Evolutionary conservation across 2,329 filamentous ascomycete species (phyloP).

Genomic region (Colletotrichum simmondsii): DNA sequence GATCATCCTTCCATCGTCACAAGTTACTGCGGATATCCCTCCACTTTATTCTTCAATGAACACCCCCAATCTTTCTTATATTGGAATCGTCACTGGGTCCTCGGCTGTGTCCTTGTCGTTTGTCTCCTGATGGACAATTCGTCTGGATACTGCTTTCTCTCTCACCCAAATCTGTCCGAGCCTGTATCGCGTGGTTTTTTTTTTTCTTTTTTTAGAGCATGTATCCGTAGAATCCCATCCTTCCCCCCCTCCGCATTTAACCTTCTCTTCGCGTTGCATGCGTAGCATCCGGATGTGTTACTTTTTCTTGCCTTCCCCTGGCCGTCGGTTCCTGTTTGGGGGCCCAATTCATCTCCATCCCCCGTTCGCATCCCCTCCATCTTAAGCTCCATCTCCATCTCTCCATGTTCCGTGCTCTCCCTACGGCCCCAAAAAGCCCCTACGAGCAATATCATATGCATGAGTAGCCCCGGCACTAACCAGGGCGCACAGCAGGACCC

Average conservation of each 20-base stretch:
- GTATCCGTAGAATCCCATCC: not conserved
- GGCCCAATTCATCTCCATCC: conserved; percentile 26
- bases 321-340: conserved; percentile 18
- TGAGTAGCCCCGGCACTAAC: conserved; percentile 29
- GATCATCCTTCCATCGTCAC: not conserved
- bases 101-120: not conserved
- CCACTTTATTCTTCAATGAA: not conserved
- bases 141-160: not conserved
- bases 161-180: not conserved
- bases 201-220: conserved; percentile 3
- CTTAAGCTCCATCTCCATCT: conserved; percentile 14
- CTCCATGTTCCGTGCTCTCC: conserved; percentile 24
- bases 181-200: not conserved
- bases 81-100: not conserved
- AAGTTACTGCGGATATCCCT: not conserved
- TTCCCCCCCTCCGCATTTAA: conserved; percentile 3
- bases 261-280: conserved; percentile 9
- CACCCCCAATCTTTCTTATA: not conserved
- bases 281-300: not conserved
- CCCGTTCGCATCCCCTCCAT: conserved; percentile 20
- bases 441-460: conserved; percentile 24
- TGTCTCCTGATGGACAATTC: not conserved
- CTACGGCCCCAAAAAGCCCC: conserved; percentile 4
- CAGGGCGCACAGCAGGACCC: conserved; percentile 32
- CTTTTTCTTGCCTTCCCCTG: conserved; percentile 10